Percentiles rank a stretch among this genome's conserved stretches.
Evolutionary conservation across 805 yeast species (phyloP).

Genomic region (Monosporozyma yasuniensis): DNA sequence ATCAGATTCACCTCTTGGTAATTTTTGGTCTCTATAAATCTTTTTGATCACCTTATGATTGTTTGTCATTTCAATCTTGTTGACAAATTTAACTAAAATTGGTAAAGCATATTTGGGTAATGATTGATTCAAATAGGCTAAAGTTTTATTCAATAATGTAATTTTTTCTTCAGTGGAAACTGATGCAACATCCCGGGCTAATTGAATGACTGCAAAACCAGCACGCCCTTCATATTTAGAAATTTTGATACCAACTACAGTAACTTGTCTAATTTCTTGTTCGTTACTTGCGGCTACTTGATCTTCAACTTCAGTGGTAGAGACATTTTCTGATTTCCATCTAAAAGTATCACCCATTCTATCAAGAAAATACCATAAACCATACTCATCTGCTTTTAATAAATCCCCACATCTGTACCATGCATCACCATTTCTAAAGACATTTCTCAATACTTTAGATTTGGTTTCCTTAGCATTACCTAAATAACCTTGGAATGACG

Average conservation of each 20-base stretch:
- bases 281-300: slow-evolving; percentile 38
- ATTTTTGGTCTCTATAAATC: slow-evolving; percentile 52
- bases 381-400: slow-evolving; percentile 56
- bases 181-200: slow-evolving; percentile 26
- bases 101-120: slow-evolving; percentile 86
- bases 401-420: slow-evolving; percentile 87
- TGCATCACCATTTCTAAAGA: slow-evolving; percentile 79
- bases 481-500: slow-evolving; percentile 81
- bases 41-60: slow-evolving; percentile 77
- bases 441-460: slow-evolving; percentile 64
- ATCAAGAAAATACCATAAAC: slow-evolving; percentile 76
- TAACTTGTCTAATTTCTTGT: slow-evolving; percentile 46
- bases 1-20: slow-evolving; percentile 59
- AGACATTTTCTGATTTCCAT: slow-evolving; percentile 94
- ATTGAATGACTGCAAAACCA: slow-evolving; percentile 74
- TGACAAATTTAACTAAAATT: slow-evolving; percentile 61
- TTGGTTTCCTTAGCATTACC: slow-evolving; percentile 74
- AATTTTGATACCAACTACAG: slow-evolving; percentile 80
- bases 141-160: slow-evolving; percentile 33
- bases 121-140: slow-evolving; percentile 31
- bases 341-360: slow-evolving; percentile 91
- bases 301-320: slow-evolving; percentile 88
- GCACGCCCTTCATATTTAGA: slow-evolving; percentile 92
- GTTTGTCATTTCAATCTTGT: slow-evolving; percentile 55
- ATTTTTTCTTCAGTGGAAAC: slow-evolving; percentile 17